Evolutionary conservation across 768 basidiomycete species (phyloP), one percentile per base, ranked within the genome.

Genomic region (Lactarius quietus): DNA sequence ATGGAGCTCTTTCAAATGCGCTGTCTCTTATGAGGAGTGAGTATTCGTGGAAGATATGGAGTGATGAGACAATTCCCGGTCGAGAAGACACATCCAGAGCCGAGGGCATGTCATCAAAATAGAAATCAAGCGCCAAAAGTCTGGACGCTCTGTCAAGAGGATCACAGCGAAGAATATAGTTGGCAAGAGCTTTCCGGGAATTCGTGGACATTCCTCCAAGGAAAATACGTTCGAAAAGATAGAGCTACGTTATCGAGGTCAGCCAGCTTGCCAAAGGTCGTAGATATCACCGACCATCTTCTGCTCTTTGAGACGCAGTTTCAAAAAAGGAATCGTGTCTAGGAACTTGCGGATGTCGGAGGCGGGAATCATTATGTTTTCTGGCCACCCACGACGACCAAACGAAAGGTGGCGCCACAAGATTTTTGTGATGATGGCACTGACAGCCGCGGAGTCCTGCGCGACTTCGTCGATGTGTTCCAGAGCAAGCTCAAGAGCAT

Each of bases 401-500:
- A 66, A 62, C 17, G 65, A 66, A 14, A 66, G 61, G 39, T 62
- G 14, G 20, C 77, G 33, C 79, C 76, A 18, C 83, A 70, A 15
- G 83, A 72, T 43, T 76, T 81, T 26, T 75, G 61, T 23, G 69
- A 72, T 1, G 80, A 86, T 41, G 20, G 59, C 43, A 8, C 33
- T 23, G 23, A 69, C 51, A 71, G 74, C 29, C 59, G 66, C 15
- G 72, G 65, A 1, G 80, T 80, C 51, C 51, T 7, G 51, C 15
- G 39, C 23, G 9, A 62, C 51, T 0, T 72, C 31, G 3, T 45
- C 51, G 20, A 29, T 67, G 39, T 81, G 79, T 33, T 73, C 71
- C 3, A 85, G 68, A 51, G 86, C 73, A 2, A 82, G 70, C 12
- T 70, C 73, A 14, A 86, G 80, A 0, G 86, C 87, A 12, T 83